Percentiles rank a stretch among this genome's conserved stretches.
Evolutionary conservation across 2,329 filamentous ascomycete genomes (phyloP).

Genomic region (Beauveria brongniartii): DNA sequence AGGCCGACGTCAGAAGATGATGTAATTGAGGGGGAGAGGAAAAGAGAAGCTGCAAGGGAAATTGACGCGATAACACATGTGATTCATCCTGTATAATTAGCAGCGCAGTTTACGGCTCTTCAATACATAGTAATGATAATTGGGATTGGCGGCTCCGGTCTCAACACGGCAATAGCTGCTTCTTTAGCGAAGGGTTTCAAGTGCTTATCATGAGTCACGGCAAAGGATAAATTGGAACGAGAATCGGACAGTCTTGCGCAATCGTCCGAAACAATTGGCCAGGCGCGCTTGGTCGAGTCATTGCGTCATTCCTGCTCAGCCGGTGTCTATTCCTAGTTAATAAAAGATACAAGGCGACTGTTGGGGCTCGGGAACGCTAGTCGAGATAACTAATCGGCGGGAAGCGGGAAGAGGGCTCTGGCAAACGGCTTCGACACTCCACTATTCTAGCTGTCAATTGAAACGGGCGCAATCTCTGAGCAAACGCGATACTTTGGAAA

Average conservation of each 20-base stretch:
- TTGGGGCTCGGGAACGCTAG: neutral
- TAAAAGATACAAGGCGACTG: neutral
- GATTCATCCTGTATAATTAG: slow-evolving; percentile 1
- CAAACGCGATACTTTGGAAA: no score
- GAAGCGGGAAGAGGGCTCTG: neutral
- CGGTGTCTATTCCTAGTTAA: no score
- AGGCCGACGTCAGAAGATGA: neutral
- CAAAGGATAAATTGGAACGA: no score
- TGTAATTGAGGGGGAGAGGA: neutral
- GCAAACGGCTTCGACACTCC: neutral
- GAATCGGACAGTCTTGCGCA: no score
- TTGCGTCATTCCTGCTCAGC: no score
- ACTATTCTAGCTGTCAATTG: neutral
- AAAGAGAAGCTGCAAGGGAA: neutral
- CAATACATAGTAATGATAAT: slow-evolving; percentile 1
- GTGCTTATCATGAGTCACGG: no score
- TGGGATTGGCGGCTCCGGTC: neutral
- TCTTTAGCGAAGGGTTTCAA: neutral
- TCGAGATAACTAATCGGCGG: neutral
- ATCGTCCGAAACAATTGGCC: neutral
- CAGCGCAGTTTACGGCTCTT: neutral
- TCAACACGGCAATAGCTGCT: neutral
- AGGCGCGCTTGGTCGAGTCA: neutral
- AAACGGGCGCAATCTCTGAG: no score
- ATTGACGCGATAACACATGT: neutral